Evolutionary conservation across 306 rosid genomes (phyloP), one percentile per base, ranked within the genome.

Genomic region (Elaeagnus macrophylla): DNA sequence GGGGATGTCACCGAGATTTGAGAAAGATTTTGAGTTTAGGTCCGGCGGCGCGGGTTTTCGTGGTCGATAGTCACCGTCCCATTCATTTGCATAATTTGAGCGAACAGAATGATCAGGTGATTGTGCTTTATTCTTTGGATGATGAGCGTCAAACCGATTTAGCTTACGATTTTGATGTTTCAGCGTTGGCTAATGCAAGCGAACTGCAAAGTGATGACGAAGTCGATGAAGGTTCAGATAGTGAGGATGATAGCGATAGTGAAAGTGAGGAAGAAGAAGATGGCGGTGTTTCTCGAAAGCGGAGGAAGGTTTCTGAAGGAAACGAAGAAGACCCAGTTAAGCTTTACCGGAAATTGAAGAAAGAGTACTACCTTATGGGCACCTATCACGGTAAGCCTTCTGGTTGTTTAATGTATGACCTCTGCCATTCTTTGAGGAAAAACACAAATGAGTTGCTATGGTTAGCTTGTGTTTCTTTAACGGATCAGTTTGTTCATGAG

Each of bases 371-470:
- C 58, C 64, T 70, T 52, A 73, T 82, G 81, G 99, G 96, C 4
- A 87, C 96, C 0, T 93, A 87, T 37, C 99, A 93, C 42, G 99
- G 99, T 1, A 87, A 81, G 75, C 96, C 99, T 44, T 84, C 99
- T 0, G 99, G 99, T 53, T 93, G 93, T 68, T 73, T 84, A 78
- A 93, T 87, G 96, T 87, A 76, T 69, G 96, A 93, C n/a, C 74
- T 93, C 7, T 90, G 89, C 0, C 82, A 93, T 75, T 80, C 62
- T 16, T 64, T 84, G 68, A 61, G 99, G 76, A 93, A 77, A 79
- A 87, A 87, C 69, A 87, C 95, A 0, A 88, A 87, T 49, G 99
- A 93, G 25, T 65, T 93, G 72, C 77, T 93, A 2, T 93, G 96
- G 96, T 56, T 93, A 6, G 84, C 96, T 41, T 93, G 99, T 38